These are phyloP conservation scores for Thielaviopsis musarum DNA, from an alignment of 2,329 filamentous ascomycete genomes.

Conservation along the genomic window DNA sequence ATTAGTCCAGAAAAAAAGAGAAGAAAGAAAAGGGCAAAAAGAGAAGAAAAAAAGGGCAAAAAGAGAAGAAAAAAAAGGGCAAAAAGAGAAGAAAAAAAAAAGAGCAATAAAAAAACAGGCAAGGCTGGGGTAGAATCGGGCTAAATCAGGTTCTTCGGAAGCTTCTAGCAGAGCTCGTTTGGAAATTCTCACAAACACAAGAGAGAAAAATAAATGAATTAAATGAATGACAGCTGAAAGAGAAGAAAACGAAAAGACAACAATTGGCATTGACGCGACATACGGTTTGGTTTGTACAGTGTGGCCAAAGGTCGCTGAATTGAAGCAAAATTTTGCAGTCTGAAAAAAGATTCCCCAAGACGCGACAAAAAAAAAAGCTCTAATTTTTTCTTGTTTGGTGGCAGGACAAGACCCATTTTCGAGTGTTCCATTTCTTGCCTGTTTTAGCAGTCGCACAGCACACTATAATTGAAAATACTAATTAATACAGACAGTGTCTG, in stretches of 20 bases:
- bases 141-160: no score
- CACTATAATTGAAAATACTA: no score
- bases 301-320: no score
- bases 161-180: no score
- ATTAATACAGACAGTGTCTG: no score
- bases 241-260: constrained; percentile 1
- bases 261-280: no score
- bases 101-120: not conserved
- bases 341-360: no score
- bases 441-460: no score
- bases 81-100: not conserved
- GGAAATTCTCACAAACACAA: not conserved
- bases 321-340: not conserved
- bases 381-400: not conserved
- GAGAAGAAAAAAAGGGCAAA: not conserved
- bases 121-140: not conserved
- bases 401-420: no score
- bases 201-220: not conserved
- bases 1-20: not conserved
- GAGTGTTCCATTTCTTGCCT: no score
- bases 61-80: not conserved
- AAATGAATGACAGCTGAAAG: not conserved
- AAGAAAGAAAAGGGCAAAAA: not conserved
- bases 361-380: not conserved
- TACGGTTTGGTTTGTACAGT: no score